Base-by-base conservation (phyloP, 768 basidiomycete species). In the Mycena vitilis region DNA sequence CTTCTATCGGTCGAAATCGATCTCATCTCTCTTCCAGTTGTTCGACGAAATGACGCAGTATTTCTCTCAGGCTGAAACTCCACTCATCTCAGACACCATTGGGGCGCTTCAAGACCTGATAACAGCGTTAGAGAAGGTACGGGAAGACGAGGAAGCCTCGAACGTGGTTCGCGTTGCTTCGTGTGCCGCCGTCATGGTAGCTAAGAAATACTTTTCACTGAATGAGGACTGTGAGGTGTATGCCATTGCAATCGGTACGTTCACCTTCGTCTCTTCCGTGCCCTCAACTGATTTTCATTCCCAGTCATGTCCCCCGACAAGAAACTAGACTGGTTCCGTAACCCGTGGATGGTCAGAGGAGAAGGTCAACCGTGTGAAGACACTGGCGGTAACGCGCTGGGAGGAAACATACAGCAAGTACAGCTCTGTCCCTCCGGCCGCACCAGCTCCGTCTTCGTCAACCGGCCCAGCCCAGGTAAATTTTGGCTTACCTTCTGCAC, bases 201-300 rank as follows among this genome's bases (percentile, higher is more conserved):
- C 9, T 2, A 30, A 56, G n/a, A 56, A 56, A 15, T 56, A 56
- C 16, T 4, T 38, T 56, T 40, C 37, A 4, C 16, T 56, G 11
- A 56, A 20, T 40, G 40, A 42, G 10, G 55, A 56, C 11, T 56
- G 55, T 20, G 55, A 56, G 25, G 36, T 42, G 12, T 56, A 56
- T 25, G 7, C 18, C 0, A 40, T 56, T 47, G 48, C 48, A 0
- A 56, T 56, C 4, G 55, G 55, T 56, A 16, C 4, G 55, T 23
- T 4, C 47, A 18, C 10, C 23, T 25, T 11, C 7, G 2, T 49
- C 11, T 9, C 16, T 1, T 8, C 22, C 12, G 10, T 49, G 48
- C 12, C 22, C 16, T 23, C n/a, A 30, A 4, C 11, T 52, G 5
- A 30, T 34, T 13, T 16, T 34, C 13, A 16, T 52, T 4, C 11